phyloP scores from a whole-genome alignment of 2,329 filamentous ascomycete genomes.

The Thermothelomyces thermophilus region DNA sequence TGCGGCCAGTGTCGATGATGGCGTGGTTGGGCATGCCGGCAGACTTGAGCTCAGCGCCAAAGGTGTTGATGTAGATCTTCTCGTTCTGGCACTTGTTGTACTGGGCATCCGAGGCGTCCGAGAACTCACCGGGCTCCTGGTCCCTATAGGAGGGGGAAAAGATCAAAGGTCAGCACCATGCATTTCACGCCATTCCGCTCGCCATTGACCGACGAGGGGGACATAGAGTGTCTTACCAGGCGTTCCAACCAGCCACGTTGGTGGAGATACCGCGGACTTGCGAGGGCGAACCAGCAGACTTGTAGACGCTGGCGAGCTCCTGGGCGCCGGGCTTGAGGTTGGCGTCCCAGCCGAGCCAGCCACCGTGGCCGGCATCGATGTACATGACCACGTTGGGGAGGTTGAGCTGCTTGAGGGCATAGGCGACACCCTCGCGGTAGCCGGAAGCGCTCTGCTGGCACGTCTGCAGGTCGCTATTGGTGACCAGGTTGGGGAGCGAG shows the following conservation, averaged over 20 bases:
- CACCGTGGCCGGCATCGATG: constrained; percentile 56
- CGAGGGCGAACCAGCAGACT: constrained; percentile 32
- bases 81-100: constrained; percentile 39
- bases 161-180: neutral
- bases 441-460: constrained; percentile 48
- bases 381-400: constrained; percentile 58
- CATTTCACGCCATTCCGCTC: no score
- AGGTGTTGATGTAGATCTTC: constrained; percentile 37
- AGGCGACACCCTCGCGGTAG: constrained; percentile 50
- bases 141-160: constrained; percentile 19
- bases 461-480: constrained; percentile 48
- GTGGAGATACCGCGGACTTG: constrained; percentile 35
- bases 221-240: constrained; percentile 28
- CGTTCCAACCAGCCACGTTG: constrained; percentile 38
- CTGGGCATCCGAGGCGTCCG: constrained; percentile 36
- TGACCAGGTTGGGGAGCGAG: constrained; percentile 56
- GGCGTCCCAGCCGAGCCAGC: constrained; percentile 58
- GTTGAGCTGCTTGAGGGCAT: constrained; percentile 51
- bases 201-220: no score
- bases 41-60: constrained; percentile 33
- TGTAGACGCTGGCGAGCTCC: constrained; percentile 36
- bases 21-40: constrained; percentile 38
- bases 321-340: constrained; percentile 41
- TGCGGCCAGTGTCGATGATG: constrained; percentile 38
- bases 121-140: constrained; percentile 33